Evolutionary conservation across 805 yeast species (phyloP), one percentile per base, ranked within the genome.

Genomic region (Lipomyces spencermartinsiae): DNA sequence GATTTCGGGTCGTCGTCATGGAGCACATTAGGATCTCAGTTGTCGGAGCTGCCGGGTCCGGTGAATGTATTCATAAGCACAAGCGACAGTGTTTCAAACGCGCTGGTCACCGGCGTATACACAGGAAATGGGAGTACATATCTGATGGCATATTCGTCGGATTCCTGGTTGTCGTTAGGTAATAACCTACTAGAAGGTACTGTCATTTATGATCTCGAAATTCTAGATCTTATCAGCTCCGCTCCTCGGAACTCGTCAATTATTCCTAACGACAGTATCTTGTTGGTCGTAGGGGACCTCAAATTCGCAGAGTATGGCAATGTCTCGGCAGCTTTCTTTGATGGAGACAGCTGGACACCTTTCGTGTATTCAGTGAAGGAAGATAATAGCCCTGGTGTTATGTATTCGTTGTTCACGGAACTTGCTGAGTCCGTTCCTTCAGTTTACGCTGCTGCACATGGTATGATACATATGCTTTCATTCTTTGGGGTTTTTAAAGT

Each of bases 261-360:
- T 5, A 74, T 79, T 0, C 85, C 78, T 58, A 83, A 85, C 64
- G 79, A 81, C 64, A 75, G 80, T n/a, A 77, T 86, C 0, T 76
- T 92, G 31, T 73, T 88, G 33, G 84, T 89, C 1, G 79, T 90
- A 2, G 97, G 97, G 49, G 71, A 76, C 34, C 80, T 91, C 58
- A 75, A 78, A 3, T 74, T 90, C 53, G 72, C 78, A 2, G 62
- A 55, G 4, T 87, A 84, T 74, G 95, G 93, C 0, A 75, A 78
- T 33, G 86, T 85, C 2, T 85, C 87, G 53, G 82, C 87, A 34
- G 94, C 93, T 0, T 78, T 85, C 35, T 91, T 77, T 78, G 87
- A 91, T 74, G 93, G 96, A 0, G 71, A 80, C 0, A 61, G 72
- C 7, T 92, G 97, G 97, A 74, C 79, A 37, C 97, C 97, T 12